Evolutionary conservation across 331 rosid genomes (phyloP).

Genomic region (Quercus phellos): DNA sequence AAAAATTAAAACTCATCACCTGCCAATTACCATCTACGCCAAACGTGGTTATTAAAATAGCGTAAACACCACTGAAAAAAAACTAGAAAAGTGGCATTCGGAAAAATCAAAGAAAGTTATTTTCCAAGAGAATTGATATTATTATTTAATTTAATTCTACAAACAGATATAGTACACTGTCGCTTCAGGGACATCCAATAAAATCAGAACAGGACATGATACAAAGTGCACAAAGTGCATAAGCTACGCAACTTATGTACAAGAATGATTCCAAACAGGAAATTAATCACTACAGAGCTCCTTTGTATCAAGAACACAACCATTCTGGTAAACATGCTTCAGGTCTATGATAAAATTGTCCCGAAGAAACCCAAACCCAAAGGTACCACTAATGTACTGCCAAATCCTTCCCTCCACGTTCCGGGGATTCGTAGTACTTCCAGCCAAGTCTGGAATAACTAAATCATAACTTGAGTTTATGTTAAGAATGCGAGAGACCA

Average conservation of each 20-base stretch:
- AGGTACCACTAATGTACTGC: constrained; percentile 72
- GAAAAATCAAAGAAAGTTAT: not conserved
- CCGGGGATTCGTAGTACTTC: constrained; percentile 39
- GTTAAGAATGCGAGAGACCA: constrained; percentile 55
- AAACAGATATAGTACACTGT: constrained; percentile 3
- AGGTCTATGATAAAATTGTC: constrained; percentile 73
- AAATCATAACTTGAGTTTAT: constrained; percentile 70
- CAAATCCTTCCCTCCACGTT: constrained; percentile 84
- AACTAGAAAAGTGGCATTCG: no score
- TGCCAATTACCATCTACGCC: no score
- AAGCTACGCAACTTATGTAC: constrained; percentile 22
- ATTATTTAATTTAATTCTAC: not conserved
- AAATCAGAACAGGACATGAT: not conserved
- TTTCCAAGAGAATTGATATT: not conserved
- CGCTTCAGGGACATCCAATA: no score
- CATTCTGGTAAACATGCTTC: constrained; percentile 57
- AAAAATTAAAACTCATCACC: no score
- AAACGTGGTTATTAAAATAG: no score
- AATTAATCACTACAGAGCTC: constrained; percentile 32
- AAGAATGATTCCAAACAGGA: constrained; percentile 7
- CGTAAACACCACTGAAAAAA: no score
- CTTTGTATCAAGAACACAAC: constrained; percentile 51
- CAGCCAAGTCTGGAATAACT: constrained; percentile 52
- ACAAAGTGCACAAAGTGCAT: constrained; percentile 31
- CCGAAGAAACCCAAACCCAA: constrained; percentile 85